A percentile compares a stretch with the other conserved stretches of the same genome.
phyloP scores from a whole-genome alignment of 2,329 filamentous ascomycete genomes.

The Pyricularia grisea region DNA sequence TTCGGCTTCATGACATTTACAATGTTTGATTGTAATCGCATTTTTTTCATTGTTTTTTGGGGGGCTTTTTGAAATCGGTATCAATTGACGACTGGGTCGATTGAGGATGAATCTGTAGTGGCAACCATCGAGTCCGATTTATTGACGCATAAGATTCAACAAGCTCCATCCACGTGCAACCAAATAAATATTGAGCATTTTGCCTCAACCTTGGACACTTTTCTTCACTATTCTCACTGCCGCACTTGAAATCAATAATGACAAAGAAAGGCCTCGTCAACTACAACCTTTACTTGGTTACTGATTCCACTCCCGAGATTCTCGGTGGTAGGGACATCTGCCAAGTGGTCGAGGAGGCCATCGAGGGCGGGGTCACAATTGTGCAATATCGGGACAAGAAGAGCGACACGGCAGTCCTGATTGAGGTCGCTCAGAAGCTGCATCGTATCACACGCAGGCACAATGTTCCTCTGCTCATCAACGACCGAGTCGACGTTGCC shows the following conservation, averaged over 20 bases:
- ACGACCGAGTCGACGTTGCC: slow-evolving; percentile 86
- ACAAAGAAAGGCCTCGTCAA: slow-evolving; percentile 34
- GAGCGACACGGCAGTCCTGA: slow-evolving; percentile 61
- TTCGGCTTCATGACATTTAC: background rate
- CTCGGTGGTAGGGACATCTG: slow-evolving; percentile 63
- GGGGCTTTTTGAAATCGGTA: background rate
- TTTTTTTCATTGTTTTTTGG: background rate
- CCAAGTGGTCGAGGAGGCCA: slow-evolving; percentile 63
- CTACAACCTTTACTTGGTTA: slow-evolving; percentile 84
- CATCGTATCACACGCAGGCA: slow-evolving; percentile 60
- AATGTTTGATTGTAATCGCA: background rate
- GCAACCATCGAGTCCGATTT: background rate
- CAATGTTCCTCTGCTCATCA: slow-evolving; percentile 76
- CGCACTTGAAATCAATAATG: slow-evolving; percentile 1
- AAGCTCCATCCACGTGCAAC: background rate
- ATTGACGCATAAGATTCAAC: background rate
- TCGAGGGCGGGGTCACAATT: slow-evolving; percentile 72
- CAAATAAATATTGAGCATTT: background rate
- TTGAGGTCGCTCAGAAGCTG: slow-evolving; percentile 61
- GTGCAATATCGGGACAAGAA: slow-evolving; percentile 90
- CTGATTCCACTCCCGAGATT: slow-evolving; percentile 81
- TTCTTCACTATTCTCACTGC: background rate
- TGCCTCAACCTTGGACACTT: background rate
- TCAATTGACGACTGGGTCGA: background rate
- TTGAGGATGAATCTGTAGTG: background rate